Evolutionary conservation across 2,329 filamentous ascomycete species (phyloP).

Genomic region (Metarhizium brunneum): DNA sequence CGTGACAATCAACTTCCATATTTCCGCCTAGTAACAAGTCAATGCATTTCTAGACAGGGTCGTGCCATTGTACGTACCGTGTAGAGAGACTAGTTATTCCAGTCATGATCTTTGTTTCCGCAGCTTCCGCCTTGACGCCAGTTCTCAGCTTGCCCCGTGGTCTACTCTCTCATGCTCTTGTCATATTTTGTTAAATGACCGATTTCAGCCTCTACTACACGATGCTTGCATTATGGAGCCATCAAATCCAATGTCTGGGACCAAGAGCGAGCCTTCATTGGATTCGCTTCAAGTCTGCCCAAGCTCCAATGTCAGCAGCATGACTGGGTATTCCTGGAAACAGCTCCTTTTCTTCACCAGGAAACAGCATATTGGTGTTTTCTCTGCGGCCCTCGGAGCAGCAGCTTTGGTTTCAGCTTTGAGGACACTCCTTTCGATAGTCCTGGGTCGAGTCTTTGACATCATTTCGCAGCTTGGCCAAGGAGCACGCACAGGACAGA

Average conservation of each 20-base stretch:
- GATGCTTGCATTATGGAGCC: not conserved
- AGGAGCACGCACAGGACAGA: constrained; percentile 35
- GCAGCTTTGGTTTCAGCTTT: constrained; percentile 52
- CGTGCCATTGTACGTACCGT: not conserved
- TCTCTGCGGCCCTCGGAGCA: constrained; percentile 45
- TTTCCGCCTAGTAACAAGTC: not conserved
- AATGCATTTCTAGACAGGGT: not conserved
- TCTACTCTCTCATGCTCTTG: too few species aligned
- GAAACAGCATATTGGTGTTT: constrained; percentile 43
- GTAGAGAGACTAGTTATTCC: not conserved
- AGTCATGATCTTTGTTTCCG: not conserved
- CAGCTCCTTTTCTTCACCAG: constrained; percentile 65
- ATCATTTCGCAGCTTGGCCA: constrained; percentile 57
- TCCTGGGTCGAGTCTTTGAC: constrained; percentile 69
- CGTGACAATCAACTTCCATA: not conserved
- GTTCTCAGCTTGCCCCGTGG: too few species aligned
- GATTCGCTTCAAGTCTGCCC: not conserved
- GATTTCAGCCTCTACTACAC: too few species aligned
- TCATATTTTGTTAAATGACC: not conserved
- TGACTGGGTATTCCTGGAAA: constrained; percentile 18
- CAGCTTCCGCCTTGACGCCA: not conserved
- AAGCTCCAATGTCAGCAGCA: not conserved
- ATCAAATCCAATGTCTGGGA: not conserved
- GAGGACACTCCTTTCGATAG: constrained; percentile 55
- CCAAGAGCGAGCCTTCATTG: not conserved